Evolutionary conservation across 768 basidiomycete genomes (phyloP), one percentile per base, ranked within the genome.

Genomic region (Leccinum truebloodii): DNA sequence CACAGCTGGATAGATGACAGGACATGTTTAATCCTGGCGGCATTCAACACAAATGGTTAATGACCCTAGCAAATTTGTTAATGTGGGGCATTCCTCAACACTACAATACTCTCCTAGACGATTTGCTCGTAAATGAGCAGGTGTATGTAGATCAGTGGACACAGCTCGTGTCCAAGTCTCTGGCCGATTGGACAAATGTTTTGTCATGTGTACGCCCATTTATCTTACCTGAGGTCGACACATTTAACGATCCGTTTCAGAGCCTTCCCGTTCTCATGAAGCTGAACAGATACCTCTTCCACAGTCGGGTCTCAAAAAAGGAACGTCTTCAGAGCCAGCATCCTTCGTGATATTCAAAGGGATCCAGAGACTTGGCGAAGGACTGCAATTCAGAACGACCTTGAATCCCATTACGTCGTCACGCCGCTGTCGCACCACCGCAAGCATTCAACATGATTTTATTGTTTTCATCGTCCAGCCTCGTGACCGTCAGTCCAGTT

Each of bases 81-180:
- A 73, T 83, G 37, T 81, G 86, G 73, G 71, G 76, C 18, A 71
- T 79, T 3, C 83, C 85, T 1, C 72, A 75, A 14, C 60, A 63
- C n/a, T 85, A 83, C 64, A 64, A 71, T 8, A 64, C 65, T 13
- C 71, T 74, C 20, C 65, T 89, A 10, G 76, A 84, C 48, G 71
- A 78, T 6, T 60, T 86, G 1, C 88, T 79, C 64, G 71, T 81
- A 2, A 88, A 89, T 60, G 77, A 80, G 34, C 73, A 83, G 53
- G 82, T 87, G 4, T 86, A 85, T 56, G 76, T 69, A 0, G 75
- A 78, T 56, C 81, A 83, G 18, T 88, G 86, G 85, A 71, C 77
- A n/a, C 62, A 70, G 8, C 81, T 88, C 67, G 74, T 86, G 58
- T 66, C 75, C 6, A 52, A 57, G 1, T 78, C 76, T 41, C 68